These are phyloP conservation scores for Leccinum subrobustum DNA, from an alignment of 1,284 basidiomycete genomes.

Conservation along the genomic window DNA sequence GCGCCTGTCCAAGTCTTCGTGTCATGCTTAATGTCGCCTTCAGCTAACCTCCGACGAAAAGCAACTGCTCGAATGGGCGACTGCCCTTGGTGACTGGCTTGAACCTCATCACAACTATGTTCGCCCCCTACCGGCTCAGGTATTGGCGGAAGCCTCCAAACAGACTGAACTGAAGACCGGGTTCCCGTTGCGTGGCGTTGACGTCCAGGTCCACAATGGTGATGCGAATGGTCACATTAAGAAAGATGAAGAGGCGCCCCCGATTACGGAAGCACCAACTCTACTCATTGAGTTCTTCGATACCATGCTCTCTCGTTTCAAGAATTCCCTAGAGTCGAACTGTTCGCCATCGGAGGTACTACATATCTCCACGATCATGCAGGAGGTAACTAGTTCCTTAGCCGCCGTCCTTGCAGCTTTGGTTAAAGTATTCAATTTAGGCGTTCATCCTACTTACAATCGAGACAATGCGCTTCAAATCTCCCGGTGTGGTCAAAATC, in stretches of 20 bases:
- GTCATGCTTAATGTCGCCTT: slow-evolving; percentile 4
- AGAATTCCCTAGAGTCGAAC: slow-evolving; percentile 38
- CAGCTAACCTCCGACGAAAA: slow-evolving; percentile 67
- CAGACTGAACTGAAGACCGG: slow-evolving; percentile 68
- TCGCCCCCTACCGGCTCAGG: slow-evolving; percentile 64
- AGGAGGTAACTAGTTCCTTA: slow-evolving; percentile 54
- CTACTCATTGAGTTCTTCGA: slow-evolving; percentile 60
- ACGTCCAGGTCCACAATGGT: slow-evolving; percentile 46
- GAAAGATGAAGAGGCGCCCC: slow-evolving; percentile 68
- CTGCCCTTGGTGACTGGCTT: slow-evolving; percentile 67
- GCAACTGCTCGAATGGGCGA: slow-evolving; percentile 55
- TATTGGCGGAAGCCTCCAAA: slow-evolving; percentile 71
- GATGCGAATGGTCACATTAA: slow-evolving; percentile 51
- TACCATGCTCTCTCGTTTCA: slow-evolving; percentile 52
- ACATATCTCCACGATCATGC: slow-evolving; percentile 67
- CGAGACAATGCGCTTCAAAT: slow-evolving; percentile 70
- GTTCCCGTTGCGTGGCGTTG: slow-evolving; percentile 61
- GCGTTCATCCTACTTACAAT: slow-evolving; percentile 65
- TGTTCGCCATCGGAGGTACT: slow-evolving; percentile 50
- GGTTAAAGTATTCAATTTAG: slow-evolving; percentile 35
- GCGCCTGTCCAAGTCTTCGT: background rate
- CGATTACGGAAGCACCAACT: slow-evolving; percentile 58
- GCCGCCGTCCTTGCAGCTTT: background rate
- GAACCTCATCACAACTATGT: slow-evolving; percentile 70
- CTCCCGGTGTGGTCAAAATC: slow-evolving; percentile 61